These are phyloP conservation scores for Nakazawaea peltata DNA, from an alignment of 805 yeast genomes.

Conservation along the genomic window DNA sequence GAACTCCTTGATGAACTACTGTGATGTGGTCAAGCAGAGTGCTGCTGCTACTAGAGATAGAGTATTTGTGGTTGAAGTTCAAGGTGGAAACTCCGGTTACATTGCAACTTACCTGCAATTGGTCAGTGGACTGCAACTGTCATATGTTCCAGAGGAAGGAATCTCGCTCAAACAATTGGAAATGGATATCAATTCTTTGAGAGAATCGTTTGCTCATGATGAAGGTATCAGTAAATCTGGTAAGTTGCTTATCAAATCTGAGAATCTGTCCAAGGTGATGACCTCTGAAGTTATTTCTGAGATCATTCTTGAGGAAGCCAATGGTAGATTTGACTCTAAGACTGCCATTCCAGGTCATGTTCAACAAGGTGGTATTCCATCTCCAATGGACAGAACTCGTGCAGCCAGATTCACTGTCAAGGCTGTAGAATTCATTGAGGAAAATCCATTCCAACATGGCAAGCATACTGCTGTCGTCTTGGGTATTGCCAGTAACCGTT, in stretches of 20 bases:
- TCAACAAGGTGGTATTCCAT: conserved; percentile 76
- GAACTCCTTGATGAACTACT: conserved; percentile 61
- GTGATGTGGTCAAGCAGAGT: conserved; percentile 73
- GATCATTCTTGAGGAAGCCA: conserved; percentile 54
- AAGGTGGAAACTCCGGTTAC: conserved; percentile 81
- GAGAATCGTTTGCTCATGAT: conserved; percentile 50
- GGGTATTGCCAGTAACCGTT: conserved; percentile 73
- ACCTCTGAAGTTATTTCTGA: conserved; percentile 64
- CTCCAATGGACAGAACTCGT: conserved; percentile 69
- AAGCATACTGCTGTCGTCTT: conserved; percentile 65
- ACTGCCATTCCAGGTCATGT: conserved; percentile 84
- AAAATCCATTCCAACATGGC: conserved; percentile 11
- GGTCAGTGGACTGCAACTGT: conserved; percentile 65
- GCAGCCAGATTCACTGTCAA: conserved; percentile 66
- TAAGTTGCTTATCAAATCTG: conserved; percentile 59
- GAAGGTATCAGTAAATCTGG: conserved; percentile 64
- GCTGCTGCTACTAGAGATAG: conserved; percentile 75
- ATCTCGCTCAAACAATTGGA: conserved; percentile 52
- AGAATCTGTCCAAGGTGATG: conserved; percentile 60
- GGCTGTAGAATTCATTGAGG: conserved; percentile 64
- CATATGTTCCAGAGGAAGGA: conserved; percentile 71
- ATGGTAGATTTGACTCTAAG: conserved; percentile 64
- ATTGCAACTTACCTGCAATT: conserved; percentile 64
- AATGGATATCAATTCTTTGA: conserved; percentile 55
- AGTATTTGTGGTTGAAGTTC: conserved; percentile 75